Conservation (phyloP, 2,329 filamentous ascomycete species). For the Epichloe sylvatica region DNA sequence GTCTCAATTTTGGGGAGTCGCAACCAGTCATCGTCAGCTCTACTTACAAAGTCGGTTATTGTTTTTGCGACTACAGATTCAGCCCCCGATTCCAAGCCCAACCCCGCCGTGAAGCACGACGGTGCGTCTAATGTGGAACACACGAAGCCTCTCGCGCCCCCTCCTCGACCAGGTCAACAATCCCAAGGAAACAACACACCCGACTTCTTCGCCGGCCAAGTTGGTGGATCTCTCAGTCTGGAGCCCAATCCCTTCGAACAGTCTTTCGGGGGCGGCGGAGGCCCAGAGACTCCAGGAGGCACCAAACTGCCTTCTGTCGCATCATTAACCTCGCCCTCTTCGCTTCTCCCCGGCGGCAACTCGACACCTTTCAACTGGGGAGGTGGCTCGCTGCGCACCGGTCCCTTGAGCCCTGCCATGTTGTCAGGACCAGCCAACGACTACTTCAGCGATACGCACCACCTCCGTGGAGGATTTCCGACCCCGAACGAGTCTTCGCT, state of each 20-base stretch:
- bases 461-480: constrained; percentile 69
- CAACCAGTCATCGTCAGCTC: not conserved
- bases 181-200: constrained; percentile 37
- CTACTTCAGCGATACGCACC: constrained; percentile 74
- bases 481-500: constrained; percentile 95
- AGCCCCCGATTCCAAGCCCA: constrained; percentile 32
- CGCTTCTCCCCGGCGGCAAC: constrained; percentile 60
- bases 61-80: constrained; percentile 20
- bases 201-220: constrained; percentile 55
- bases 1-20: not conserved
- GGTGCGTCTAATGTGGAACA: constrained; percentile 40
- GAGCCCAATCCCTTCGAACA: constrained; percentile 97
- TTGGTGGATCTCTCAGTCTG: constrained; percentile 45
- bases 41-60: constrained; percentile 10
- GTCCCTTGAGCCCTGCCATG: constrained; percentile 94
- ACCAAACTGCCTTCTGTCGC: constrained; percentile 80
- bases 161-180: constrained; percentile 48
- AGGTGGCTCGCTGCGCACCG: constrained; percentile 72
- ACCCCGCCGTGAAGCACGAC: constrained; percentile 34
- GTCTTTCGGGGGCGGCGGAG: constrained; percentile 58
- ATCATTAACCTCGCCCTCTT: constrained; percentile 77
- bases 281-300: constrained; percentile 67
- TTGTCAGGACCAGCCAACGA: constrained; percentile 74
- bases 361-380: constrained; percentile 67
- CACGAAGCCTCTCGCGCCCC: constrained; percentile 54